Conservation (phyloP, 2,329 filamentous ascomycete species). For the Fusarium buharicum region DNA sequence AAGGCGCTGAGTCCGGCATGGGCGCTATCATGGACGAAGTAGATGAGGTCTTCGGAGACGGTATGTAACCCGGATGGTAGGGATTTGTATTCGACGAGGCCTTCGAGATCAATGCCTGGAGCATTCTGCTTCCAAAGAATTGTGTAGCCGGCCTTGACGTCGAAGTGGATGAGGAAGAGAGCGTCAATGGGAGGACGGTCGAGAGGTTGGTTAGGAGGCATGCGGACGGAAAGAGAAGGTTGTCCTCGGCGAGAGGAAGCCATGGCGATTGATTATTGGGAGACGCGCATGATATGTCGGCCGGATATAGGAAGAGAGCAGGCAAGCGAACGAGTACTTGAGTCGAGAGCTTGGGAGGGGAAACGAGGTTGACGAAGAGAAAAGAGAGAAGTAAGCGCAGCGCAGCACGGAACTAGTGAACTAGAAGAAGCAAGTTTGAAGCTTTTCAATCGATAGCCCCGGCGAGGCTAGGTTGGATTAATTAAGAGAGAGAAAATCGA, state of each 20-base stretch:
- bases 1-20: constrained; percentile 94
- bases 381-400: constrained; percentile 17
- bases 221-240: constrained; percentile 54
- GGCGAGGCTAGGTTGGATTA: neutral
- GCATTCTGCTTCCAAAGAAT: constrained; percentile 86
- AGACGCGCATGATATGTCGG: constrained; percentile 44
- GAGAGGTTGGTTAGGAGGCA: constrained; percentile 47
- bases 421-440: constrained; percentile 1
- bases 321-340: constrained; percentile 8
- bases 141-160: constrained; percentile 91
- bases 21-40: constrained; percentile 84
- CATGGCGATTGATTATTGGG: constrained; percentile 50
- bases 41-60: constrained; percentile 87
- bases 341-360: constrained; percentile 8
- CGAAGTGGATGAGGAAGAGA: constrained; percentile 89
- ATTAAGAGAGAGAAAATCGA: neutral
- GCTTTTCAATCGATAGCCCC: neutral
- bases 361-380: constrained; percentile 7
- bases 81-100: constrained; percentile 94
- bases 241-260: constrained; percentile 54
- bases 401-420: neutral
- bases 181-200: constrained; percentile 67
- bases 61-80: constrained; percentile 93
- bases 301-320: neutral
- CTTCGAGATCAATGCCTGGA: constrained; percentile 78